Conservation (phyloP, 2,329 filamentous ascomycete species). For the Didymella keratinophila region DNA sequence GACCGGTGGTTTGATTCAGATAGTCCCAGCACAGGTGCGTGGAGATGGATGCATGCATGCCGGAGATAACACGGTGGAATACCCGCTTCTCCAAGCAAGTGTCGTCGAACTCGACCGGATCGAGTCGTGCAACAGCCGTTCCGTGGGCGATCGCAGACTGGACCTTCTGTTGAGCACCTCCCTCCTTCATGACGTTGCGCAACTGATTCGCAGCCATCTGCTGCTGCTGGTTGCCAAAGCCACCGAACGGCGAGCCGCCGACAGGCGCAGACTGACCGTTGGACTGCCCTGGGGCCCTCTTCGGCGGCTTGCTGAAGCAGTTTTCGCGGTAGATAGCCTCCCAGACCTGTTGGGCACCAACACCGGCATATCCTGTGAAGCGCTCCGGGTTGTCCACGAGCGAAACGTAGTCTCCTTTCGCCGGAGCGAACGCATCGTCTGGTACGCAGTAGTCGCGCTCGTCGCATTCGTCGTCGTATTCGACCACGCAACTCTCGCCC, state of each 20-base stretch:
- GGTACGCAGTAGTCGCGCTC: constrained; percentile 96
- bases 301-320: constrained; percentile 73
- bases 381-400: constrained; percentile 91
- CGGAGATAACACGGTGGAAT: constrained; percentile 92
- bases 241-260: constrained; percentile 51
- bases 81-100: constrained; percentile 98
- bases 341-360: constrained; percentile 89
- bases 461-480: constrained; percentile 97
- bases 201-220: constrained; percentile 67
- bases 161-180: constrained; percentile 68
- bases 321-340: constrained; percentile 97
- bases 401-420: constrained; percentile 96
- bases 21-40: constrained; percentile 97
- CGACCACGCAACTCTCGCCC: constrained; percentile 94
- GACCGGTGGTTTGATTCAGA: constrained; percentile 90
- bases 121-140: constrained; percentile 66
- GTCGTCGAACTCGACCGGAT: constrained; percentile 79
- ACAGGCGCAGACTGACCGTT: constrained; percentile 45
- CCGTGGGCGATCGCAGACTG: constrained; percentile 61
- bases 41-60: constrained; percentile 98
- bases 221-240: constrained; percentile 54
- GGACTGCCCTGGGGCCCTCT: constrained; percentile 38
- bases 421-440: constrained; percentile 86
- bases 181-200: constrained; percentile 65
- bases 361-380: constrained; percentile 91